These are phyloP conservation scores for Silybum marianum DNA, from an alignment of 129 eudicot genomes.

Conservation along the genomic window DNA sequence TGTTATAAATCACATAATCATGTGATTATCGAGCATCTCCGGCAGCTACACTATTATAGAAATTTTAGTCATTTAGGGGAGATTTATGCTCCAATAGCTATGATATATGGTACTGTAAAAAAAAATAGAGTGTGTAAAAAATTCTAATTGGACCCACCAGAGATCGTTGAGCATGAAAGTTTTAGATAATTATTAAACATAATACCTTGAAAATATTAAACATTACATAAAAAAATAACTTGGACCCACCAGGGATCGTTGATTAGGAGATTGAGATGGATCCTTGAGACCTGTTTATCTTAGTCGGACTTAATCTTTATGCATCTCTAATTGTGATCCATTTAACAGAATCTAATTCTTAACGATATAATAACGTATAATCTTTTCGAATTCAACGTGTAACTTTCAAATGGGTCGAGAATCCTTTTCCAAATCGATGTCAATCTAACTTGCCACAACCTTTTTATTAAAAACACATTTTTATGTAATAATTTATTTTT, in stretches of 20 bases:
- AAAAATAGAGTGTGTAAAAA: too few species aligned
- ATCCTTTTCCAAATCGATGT: not conserved
- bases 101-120: too few species aligned
- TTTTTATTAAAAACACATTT: slow-evolving; percentile 6
- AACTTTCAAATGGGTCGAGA: slow-evolving; percentile 11
- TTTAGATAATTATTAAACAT: too few species aligned
- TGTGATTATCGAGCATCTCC: too few species aligned
- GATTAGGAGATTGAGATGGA: not conserved
- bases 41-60: too few species aligned
- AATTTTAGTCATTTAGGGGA: too few species aligned
- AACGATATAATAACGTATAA: not conserved
- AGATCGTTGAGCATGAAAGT: too few species aligned
- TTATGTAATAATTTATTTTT: slow-evolving; percentile 2
- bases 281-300: not conserved
- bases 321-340: not conserved
- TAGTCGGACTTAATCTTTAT: not conserved
- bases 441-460: not conserved
- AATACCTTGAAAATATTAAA: not conserved
- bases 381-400: not conserved
- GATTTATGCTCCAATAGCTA: too few species aligned
- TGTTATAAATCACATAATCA: too few species aligned
- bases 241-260: not conserved
- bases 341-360: not conserved
- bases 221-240: not conserved
- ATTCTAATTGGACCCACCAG: too few species aligned